A percentile compares a stretch with the other conserved stretches of the same genome.
phyloP scores from a whole-genome alignment of 2,329 filamentous ascomycete genomes.

The Phialophora macrospora region DNA sequence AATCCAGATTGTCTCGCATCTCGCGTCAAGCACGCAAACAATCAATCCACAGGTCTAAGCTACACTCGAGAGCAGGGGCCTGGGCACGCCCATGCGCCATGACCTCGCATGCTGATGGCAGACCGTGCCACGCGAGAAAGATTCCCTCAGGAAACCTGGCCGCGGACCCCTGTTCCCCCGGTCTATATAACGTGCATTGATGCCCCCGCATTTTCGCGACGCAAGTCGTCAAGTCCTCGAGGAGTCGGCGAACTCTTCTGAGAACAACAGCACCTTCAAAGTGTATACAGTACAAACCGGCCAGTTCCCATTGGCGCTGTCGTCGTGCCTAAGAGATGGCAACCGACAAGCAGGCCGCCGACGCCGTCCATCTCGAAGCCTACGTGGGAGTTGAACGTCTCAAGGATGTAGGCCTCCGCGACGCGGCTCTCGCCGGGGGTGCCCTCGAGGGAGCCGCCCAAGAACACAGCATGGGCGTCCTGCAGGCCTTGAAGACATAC shows the following conservation, averaged over 20 bases:
- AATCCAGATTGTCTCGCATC: neutral
- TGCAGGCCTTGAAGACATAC: slow-evolving; percentile 23
- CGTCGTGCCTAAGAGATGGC: slow-evolving; percentile 14
- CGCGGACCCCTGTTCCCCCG: neutral
- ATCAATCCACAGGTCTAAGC: neutral
- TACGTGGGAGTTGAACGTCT: slow-evolving; percentile 18
- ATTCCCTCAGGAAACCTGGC: neutral
- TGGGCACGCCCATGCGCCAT: neutral
- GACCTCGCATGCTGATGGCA: neutral
- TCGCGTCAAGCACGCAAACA: neutral
- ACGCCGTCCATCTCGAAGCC: slow-evolving; percentile 19
- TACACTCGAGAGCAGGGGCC: neutral
- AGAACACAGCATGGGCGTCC: slow-evolving; percentile 29
- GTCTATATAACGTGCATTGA: neutral
- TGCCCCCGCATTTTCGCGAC: neutral
- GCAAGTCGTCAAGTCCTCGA: neutral
- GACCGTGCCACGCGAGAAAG: neutral
- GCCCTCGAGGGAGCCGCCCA: slow-evolving; percentile 26
- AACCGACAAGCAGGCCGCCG: slow-evolving; percentile 1
- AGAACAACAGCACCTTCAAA: neutral
- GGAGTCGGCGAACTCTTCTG: neutral
- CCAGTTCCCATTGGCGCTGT: neutral
- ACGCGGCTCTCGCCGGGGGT: slow-evolving; percentile 19
- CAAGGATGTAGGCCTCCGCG: slow-evolving; percentile 25
- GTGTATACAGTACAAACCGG: neutral